Evolutionary conservation across 2,329 filamentous ascomycete genomes (phyloP), one percentile per base, ranked within the genome.

Genomic region (Pseudogymnoascus sp.): DNA sequence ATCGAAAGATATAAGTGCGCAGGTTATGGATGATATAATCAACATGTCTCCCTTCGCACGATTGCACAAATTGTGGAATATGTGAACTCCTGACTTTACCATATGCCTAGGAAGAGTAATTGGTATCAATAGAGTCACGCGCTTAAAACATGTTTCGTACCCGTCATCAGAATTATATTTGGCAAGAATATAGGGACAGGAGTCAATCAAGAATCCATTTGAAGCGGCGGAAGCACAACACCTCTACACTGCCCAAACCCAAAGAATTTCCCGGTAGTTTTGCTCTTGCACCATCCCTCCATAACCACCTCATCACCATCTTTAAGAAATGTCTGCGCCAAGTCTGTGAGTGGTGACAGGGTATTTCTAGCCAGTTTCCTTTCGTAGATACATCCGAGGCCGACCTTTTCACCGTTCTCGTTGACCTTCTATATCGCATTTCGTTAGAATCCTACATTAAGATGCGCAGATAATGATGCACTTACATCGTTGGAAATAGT

Each of bases 231-330:
- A 63, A 81, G 67, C 64, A 88, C 83, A 61, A 72, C 79, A 19
- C 84, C 86, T 21, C 76, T 75, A 69, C 84, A 87, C 64, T 86
- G 80, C 6, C 86, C 86, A 72, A 88, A 88, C 1, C 86, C 86
- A 19, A 89, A 85, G n/a, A 38, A 37, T 60, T 85, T 59, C 26
- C 78, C 53, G 75, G 79, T 4, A 81, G 80, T 47, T 84, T 82
- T 61, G 82, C 78, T 8, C 73, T 71, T 6, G 83, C 84, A 67
- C 19, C 81, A 77, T 2, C 86, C 86, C 6, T 77, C 79, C 56
- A 88, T 76, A 2, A 78, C 78, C 16, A 87, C 76, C 38, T 80
- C 81, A 69, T 89, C 86, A 0, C 85, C 85, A 68, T 89, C 85
- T 70, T 86, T 79, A 42, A 89, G 72, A 74, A 87, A 88, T 14